Conservation (phyloP, 2,329 filamentous ascomycete species). For the Cordyceps pruinosa region DNA sequence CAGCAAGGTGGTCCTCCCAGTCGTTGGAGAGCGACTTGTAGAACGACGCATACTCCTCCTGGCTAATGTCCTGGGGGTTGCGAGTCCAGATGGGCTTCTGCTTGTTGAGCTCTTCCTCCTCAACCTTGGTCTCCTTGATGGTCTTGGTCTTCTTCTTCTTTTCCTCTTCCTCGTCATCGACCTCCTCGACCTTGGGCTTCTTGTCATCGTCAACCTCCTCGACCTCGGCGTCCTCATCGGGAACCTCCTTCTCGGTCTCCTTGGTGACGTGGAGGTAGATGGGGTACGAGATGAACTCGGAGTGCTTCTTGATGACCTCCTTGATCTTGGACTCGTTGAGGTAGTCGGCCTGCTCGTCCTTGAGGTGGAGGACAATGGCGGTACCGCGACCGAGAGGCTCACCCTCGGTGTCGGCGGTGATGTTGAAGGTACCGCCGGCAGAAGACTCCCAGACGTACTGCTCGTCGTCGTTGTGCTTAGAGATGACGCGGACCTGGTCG, state of each 20-base stretch:
- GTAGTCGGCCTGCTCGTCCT: conserved; percentile 99
- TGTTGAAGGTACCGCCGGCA: conserved; percentile 95
- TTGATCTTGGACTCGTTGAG: conserved; percentile 98
- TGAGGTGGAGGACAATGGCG: conserved; percentile 97
- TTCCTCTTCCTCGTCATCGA: conserved; percentile 77
- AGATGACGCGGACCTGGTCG: conserved; percentile 90
- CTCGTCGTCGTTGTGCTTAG: conserved; percentile 99
- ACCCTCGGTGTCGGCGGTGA: conserved; percentile 82
- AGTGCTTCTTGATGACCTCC: conserved; percentile 99
- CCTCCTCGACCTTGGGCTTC: conserved; percentile 93
- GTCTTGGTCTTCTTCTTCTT: conserved; percentile 99
- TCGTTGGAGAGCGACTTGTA: conserved; percentile 99
- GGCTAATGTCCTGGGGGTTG: conserved; percentile 89
- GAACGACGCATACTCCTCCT: conserved; percentile 97
- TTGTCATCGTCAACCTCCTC: conserved; percentile 75
- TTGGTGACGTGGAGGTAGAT: conserved; percentile 99
- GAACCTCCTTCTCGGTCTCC: conserved; percentile 98
- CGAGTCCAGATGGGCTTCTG: conserved; percentile 99
- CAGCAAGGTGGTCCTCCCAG: conserved; percentile 98
- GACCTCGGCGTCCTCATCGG: conserved; percentile 81
- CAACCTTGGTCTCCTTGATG: conserved; percentile 96
- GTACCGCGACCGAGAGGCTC: conserved; percentile 89
- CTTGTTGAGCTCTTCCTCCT: conserved; percentile 99
- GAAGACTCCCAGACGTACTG: conserved; percentile 99
- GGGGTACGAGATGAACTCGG: conserved; percentile 99